These are phyloP conservation scores for Colletotrichum lentis DNA, from an alignment of 2,329 filamentous ascomycete genomes.

Conservation along the genomic window DNA sequence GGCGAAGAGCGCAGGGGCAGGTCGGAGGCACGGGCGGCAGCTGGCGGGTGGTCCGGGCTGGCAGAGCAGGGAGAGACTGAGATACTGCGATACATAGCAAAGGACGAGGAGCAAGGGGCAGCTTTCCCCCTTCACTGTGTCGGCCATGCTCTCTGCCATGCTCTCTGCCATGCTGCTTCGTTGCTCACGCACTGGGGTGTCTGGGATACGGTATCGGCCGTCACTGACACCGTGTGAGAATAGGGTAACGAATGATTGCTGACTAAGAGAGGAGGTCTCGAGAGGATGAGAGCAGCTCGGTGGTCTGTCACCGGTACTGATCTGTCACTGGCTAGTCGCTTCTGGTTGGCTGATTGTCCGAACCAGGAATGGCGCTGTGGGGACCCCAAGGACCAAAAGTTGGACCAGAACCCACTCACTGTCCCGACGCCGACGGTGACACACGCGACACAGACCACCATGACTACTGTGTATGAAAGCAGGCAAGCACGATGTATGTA, in stretches of 20 bases:
- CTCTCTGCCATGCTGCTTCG: neutral
- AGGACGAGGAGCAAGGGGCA: slow-evolving; percentile 1
- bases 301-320: slow-evolving; percentile 12
- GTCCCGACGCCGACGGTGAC: neutral
- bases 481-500: neutral
- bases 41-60: slow-evolving; percentile 17
- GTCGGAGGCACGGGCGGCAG: slow-evolving; percentile 23
- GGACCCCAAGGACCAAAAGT: neutral
- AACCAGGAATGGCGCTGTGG: slow-evolving; percentile 24
- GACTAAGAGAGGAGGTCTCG: too few species aligned
- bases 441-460: neutral
- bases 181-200: neutral
- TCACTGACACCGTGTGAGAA: neutral
- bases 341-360: slow-evolving; percentile 29
- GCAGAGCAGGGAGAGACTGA: neutral
- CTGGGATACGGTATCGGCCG: neutral
- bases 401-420: neutral
- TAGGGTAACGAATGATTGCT: neutral
- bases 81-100: neutral
- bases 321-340: neutral
- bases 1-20: neutral
- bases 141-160: neutral
- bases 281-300: slow-evolving; percentile 2
- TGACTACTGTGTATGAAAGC: neutral
- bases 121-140: neutral